These are phyloP conservation scores for Scutellaria minor DNA, from an alignment of 257 asterid genomes.

Conservation along the genomic window DNA sequence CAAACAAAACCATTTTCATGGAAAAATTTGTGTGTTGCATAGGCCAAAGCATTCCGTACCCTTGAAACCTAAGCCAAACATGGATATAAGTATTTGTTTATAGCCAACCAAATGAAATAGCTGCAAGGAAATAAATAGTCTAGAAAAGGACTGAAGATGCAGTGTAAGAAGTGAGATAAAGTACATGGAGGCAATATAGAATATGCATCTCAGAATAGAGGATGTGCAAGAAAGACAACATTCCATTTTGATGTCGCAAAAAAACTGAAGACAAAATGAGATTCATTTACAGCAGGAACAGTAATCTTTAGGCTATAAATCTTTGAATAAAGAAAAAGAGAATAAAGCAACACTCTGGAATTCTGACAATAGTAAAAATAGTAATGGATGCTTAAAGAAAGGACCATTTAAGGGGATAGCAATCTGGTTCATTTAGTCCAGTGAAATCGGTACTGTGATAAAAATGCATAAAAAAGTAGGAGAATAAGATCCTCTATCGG, in stretches of 20 bases:
- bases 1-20: conserved; percentile 96
- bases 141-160: conserved; percentile 24
- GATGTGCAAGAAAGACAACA: conserved; percentile 17
- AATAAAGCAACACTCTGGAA: not conserved
- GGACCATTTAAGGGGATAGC: conserved; percentile 4
- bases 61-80: conserved; percentile 76
- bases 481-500: conserved; percentile 1
- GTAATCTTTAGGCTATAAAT: conserved; percentile 14
- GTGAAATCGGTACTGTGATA: not conserved
- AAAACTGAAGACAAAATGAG: not conserved
- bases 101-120: conserved; percentile 7
- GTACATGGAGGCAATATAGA: conserved; percentile 15
- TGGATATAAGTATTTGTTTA: conserved; percentile 29
- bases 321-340: not conserved
- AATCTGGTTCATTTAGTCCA: conserved; percentile 8
- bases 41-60: conserved; percentile 93
- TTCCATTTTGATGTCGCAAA: conserved; percentile 15
- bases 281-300: not conserved
- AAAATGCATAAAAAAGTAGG: not conserved
- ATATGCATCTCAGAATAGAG: conserved; percentile 3
- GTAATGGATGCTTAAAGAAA: conserved; percentile 22
- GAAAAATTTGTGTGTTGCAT: conserved; percentile 92
- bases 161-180: conserved; percentile 17
- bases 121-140: conserved; percentile 2
- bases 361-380: not conserved